Evolutionary conservation across 208 protist species (phyloP), one percentile per base, ranked within the genome.

Genomic region (Wallacemonas sp.): DNA sequence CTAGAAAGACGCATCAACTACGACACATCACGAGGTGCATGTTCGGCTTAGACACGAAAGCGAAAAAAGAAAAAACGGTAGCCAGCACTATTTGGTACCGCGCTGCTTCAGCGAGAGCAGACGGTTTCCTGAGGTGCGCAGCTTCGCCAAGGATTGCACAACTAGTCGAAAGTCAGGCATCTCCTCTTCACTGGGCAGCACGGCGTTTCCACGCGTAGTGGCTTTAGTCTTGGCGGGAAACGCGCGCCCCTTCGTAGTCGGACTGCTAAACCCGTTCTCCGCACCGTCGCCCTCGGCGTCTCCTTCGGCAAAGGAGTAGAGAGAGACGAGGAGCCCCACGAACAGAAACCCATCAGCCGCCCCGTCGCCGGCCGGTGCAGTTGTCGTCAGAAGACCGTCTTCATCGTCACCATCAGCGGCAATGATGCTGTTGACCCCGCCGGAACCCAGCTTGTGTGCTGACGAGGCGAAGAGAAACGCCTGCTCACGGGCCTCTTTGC

Each of bases 91-190:
- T 21, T 49, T 49, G 6, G 42, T 49, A 12, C 6, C 24, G n/a
- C 15, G 42, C 42, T 49, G 42, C 42, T 49, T 49, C 11, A 49
- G n/a, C 42, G 42, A 49, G 6, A 49, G n/a, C 15, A 49, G 42
- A 21, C 42, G 42, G 42, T 49, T 49, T 12, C 42, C 42, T 8
- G 42, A 49, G n/a, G 42, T 49, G 42, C 42, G 42, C 6, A 49
- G 42, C 1, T 49, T 49, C 11, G 24, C n/a, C 42, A 49, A 49
- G 15, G 24, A 26, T 21, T 6, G 15, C 42, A 49, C 24, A 12
- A 21, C 42, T 49, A 26, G 42, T 8, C n/a, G 6, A 12, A 49
- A 21, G 6, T 49, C 42, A 6, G 42, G 42, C 6, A n/a, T 21
- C 15, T 49, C 11, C n/a, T 12, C 42, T 24, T 21, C 9, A 21